phyloP scores from a whole-genome alignment of 2,329 filamentous ascomycete species.

The Colletotrichum sp. region DNA sequence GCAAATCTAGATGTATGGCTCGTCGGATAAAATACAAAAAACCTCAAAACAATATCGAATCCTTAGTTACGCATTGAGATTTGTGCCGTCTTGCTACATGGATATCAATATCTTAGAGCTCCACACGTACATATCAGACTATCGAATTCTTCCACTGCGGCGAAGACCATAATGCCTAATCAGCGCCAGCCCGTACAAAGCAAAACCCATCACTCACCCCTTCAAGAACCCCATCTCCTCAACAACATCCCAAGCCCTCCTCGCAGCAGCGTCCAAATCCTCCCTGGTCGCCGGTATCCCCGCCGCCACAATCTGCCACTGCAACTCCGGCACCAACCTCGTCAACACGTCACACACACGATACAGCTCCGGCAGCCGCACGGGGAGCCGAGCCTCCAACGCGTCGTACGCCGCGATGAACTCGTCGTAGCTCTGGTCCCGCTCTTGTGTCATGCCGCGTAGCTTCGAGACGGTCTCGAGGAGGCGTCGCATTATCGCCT shows the following conservation, averaged over 20 bases:
- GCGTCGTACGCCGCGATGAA: background rate
- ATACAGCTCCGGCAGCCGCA: background rate
- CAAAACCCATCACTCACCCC: background rate
- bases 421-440: background rate
- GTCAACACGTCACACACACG: background rate
- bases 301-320: background rate
- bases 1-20: background rate
- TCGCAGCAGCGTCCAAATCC: background rate
- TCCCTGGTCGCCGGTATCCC: background rate
- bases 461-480: background rate
- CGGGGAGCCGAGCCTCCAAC: background rate
- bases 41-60: too few relatives aligned
- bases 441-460: background rate
- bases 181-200: background rate
- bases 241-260: background rate
- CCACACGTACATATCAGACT: fast-evolving
- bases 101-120: background rate
- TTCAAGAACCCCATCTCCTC: background rate
- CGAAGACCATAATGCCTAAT: background rate
- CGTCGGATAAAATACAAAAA: background rate
- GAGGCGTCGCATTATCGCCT: background rate
- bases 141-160: too few relatives aligned
- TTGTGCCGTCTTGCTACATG: background rate
- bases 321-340: background rate
- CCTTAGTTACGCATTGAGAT: background rate